Conservation (phyloP, 2,329 filamentous ascomycete species). For the Beauveria varroae region DNA sequence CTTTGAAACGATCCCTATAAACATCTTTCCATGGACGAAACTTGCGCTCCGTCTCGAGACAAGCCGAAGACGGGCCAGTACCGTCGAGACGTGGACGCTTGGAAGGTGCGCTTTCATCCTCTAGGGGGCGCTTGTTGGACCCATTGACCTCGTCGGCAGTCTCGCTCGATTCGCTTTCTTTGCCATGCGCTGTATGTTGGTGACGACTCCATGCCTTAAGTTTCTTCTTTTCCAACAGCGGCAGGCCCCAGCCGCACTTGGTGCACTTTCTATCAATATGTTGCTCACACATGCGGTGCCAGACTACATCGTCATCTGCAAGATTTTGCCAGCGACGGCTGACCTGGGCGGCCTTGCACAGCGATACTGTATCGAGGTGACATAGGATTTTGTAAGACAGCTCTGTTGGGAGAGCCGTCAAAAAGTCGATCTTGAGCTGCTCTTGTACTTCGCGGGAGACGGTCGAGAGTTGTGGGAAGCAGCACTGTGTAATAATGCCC, state of each 20-base stretch:
- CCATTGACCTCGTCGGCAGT: constrained; percentile 22
- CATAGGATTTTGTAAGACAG: constrained; percentile 89
- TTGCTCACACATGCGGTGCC: constrained; percentile 96
- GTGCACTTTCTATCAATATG: constrained; percentile 91
- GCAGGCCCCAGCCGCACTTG: constrained; percentile 92
- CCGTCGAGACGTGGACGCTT: constrained; percentile 28
- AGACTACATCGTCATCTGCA: constrained; percentile 96
- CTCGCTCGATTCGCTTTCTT: constrained; percentile 18
- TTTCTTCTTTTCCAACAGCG: constrained; percentile 79
- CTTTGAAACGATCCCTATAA: constrained; percentile 90
- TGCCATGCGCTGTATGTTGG: constrained; percentile 53
- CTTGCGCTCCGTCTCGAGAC: constrained; percentile 37
- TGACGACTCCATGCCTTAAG: constrained; percentile 81
- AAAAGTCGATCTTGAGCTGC: constrained; percentile 94
- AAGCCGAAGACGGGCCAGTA: constrained; percentile 22
- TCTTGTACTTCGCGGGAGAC: constrained; percentile 87
- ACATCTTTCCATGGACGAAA: constrained; percentile 87
- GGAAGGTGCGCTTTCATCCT: constrained; percentile 22
- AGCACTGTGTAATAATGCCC: constrained; percentile 92
- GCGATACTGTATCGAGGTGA: constrained; percentile 84
- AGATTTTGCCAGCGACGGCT: constrained; percentile 80
- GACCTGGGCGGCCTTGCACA: constrained; percentile 94
- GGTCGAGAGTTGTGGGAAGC: constrained; percentile 92
- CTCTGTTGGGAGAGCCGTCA: constrained; percentile 80
- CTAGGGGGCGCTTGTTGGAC: constrained; percentile 27